Percentiles rank a stretch among this genome's conserved stretches.
Evolutionary conservation across 306 rosid species (phyloP).

Genomic region (Medicago ruthenica): DNA sequence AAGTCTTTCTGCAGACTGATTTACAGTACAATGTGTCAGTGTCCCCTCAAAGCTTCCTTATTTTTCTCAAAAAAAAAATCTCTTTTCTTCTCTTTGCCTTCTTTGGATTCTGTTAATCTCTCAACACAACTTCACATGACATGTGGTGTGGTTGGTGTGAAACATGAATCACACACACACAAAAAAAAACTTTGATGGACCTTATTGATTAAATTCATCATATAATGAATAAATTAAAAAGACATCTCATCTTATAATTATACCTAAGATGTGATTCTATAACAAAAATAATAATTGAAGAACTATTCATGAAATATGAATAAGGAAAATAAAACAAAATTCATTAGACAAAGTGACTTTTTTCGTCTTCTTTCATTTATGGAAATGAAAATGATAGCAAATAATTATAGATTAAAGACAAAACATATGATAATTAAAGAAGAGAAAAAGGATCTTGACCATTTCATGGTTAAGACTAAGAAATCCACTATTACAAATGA

Average conservation of each 20-base stretch:
- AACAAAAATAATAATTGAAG: constrained; percentile 16
- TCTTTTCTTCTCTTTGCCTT: constrained; percentile 38
- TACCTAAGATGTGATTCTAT: constrained; percentile 25
- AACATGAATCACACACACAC: constrained; percentile 28
- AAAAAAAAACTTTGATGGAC: neutral
- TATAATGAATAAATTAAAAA: constrained; percentile 16
- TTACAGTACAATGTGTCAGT: constrained; percentile 42
- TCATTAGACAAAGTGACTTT: constrained; percentile 35
- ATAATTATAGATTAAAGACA: constrained; percentile 9
- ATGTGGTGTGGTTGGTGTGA: constrained; percentile 36
- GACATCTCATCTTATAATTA: constrained; percentile 21
- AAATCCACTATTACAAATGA: constrained; percentile 62
- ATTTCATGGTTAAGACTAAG: constrained; percentile 44
- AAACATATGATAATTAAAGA: constrained; percentile 32
- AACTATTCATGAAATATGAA: constrained; percentile 34
- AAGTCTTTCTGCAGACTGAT: constrained; percentile 39
- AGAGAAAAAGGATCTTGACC: constrained; percentile 41
- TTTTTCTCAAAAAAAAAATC: constrained; percentile 5
- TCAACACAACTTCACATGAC: constrained; percentile 32
- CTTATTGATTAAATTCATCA: constrained; percentile 40
- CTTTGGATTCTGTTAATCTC: constrained; percentile 42
- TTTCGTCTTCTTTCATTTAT: constrained; percentile 36
- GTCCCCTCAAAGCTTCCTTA: constrained; percentile 49
- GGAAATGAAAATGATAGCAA: constrained; percentile 34
- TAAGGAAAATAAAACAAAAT: constrained; percentile 2